phyloP scores from a whole-genome alignment of 78 protist genomes.

The Acrasis kona region DNA sequence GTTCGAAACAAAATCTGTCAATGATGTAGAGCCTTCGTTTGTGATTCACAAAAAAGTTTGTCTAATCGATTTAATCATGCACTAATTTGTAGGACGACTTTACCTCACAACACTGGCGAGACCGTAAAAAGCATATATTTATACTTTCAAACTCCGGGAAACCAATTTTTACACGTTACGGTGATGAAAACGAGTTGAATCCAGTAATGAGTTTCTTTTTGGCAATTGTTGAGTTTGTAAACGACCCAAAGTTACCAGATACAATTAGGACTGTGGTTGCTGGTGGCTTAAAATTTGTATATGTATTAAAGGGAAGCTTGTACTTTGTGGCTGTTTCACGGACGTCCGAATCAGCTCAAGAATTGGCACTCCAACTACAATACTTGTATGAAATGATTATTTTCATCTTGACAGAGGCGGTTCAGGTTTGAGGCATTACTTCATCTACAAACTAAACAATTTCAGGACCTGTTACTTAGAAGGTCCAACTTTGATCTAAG shows the following conservation, averaged over 20 bases:
- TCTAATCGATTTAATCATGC: too few relatives aligned
- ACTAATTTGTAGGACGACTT: not conserved
- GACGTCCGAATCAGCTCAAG: not conserved
- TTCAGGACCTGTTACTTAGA: not conserved
- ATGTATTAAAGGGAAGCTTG: not conserved
- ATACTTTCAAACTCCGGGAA: not conserved
- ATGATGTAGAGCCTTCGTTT: too few relatives aligned
- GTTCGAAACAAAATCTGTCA: too few relatives aligned
- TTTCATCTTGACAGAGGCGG: not conserved
- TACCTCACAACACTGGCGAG: not conserved
- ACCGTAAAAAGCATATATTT: slow-evolving; percentile 7
- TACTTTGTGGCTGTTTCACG: not conserved
- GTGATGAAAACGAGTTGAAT: slow-evolving; percentile 16
- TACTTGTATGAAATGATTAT: not conserved
- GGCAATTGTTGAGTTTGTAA: not conserved
- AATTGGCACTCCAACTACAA: not conserved
- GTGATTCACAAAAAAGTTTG: too few relatives aligned
- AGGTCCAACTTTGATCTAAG: not conserved
- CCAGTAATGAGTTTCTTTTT: not conserved
- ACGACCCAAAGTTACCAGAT: not conserved
- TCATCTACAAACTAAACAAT: too few relatives aligned
- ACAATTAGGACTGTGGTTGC: not conserved
- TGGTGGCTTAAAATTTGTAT: not conserved
- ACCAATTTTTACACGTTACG: slow-evolving; percentile 25
- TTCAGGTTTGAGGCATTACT: too few relatives aligned